Base-by-base conservation (phyloP, 2,329 filamentous ascomycete species). In the Beauveria sp. region DNA sequence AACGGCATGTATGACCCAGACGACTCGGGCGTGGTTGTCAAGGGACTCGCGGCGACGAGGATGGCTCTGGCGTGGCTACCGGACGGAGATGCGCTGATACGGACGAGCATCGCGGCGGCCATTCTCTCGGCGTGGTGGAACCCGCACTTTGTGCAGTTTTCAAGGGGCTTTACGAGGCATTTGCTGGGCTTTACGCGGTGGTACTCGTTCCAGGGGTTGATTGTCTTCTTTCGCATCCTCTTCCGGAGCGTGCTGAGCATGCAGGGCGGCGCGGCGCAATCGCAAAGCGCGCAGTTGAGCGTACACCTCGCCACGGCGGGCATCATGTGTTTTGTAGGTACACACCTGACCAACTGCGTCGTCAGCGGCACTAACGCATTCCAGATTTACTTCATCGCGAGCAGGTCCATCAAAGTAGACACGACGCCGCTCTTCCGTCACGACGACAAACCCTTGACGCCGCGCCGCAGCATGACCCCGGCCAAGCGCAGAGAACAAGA, bases 101-200 rank as follows among this genome's bases (percentile, higher is more conserved):
- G 75, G 57, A 77, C 78, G 67, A 77, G 81, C 22, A 71, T 87
- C 22, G 66, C 73, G 57, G 72, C 79, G 14, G 81, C 80, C 41
- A 65, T 84, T 3, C 66, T 80, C 20, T 80, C 84, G 3, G 72
- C 81, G 14, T 88, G 84, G 80, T 90, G 88, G 88, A 90, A 90
- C 64, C 86, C 86, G 0, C 81, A 81, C 62, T 83, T 89, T 65
- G 79, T 83, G 40, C 79, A 86, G 66, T 82, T 80, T 3, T 76
- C 79, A 40, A 77, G 81, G n/a, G 86, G 84, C 59, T 88, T 81
- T 69, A 82, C 78, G 30, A 80, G 75, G 63, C 85, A 83, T 61
- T 77, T 90, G 37, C 70, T 80, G 3, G 86, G 87, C 0, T 79
- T 90, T 14, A 75, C 77, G 3, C 79, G 84, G 56, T 89, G 89